Conservation (phyloP, 805 yeast genomes). For the Lipomyces chichibuensis region DNA sequence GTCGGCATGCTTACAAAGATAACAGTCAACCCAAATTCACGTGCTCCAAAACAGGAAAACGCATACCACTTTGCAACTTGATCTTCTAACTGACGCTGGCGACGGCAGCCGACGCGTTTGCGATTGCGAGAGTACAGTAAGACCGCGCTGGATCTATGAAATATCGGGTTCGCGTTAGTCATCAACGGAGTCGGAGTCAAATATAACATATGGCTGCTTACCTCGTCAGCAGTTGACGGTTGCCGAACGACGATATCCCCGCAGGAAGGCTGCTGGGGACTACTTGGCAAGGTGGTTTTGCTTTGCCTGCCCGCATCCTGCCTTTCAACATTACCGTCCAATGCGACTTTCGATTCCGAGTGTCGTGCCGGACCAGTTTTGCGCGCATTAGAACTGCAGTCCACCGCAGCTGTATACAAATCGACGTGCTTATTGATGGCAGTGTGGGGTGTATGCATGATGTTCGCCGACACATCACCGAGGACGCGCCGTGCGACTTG, state of each 20-base stretch:
- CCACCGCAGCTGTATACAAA: neutral
- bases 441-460: conserved; percentile 1
- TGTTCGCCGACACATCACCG: conserved; percentile 25
- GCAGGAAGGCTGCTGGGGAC: conserved; percentile 9
- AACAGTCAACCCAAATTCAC: neutral
- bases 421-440: neutral
- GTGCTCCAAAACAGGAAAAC: neutral
- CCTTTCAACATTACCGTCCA: neutral
- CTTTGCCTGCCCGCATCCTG: neutral
- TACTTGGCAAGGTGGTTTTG: conserved; percentile 5
- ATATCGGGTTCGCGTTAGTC: neutral
- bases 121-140: neutral
- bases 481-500: conserved; percentile 20
- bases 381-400: neutral
- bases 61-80: conserved; percentile 9
- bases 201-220: neutral
- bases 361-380: neutral
- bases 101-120: neutral
- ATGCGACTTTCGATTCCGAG: neutral
- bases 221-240: neutral
- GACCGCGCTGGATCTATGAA: neutral
- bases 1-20: conserved; percentile 36
- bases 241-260: neutral
- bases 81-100: neutral
- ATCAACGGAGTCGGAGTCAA: neutral